Percentiles rank a stretch among this genome's conserved stretches.
phyloP scores from a whole-genome alignment of 148 eudicot species.

The Arctostaphylos glauca region DNA sequence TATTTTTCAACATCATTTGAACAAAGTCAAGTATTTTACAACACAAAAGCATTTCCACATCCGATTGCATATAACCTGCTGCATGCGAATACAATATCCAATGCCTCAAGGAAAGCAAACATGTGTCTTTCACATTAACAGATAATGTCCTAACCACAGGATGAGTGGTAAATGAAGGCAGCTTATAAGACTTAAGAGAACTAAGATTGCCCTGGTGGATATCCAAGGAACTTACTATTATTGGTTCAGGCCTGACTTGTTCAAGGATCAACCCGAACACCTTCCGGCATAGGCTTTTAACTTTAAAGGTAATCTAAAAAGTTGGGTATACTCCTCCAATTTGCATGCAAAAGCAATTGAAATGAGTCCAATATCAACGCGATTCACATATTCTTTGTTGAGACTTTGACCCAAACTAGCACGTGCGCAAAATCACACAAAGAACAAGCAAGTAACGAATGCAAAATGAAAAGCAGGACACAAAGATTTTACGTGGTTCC shows the following conservation, averaged over 20 bases:
- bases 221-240: background rate
- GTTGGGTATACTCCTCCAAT: background rate
- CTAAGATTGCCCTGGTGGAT: no score
- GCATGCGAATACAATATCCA: background rate
- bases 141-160: background rate
- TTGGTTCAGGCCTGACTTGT: no score
- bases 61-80: background rate
- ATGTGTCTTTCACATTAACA: background rate
- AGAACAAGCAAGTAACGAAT: no score
- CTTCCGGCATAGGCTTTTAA: background rate
- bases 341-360: background rate
- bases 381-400: background rate
- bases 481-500: no score
- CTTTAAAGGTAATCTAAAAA: background rate
- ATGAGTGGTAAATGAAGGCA: background rate
- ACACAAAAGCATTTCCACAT: background rate
- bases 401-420: no score
- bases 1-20: background rate
- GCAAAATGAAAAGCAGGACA: no score
- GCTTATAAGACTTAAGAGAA: background rate
- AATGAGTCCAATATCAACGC: background rate
- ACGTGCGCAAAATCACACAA: no score
- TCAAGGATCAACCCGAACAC: slow-evolving; percentile 1
- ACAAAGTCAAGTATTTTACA: background rate
- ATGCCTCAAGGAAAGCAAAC: background rate